Evolutionary conservation across 176 grass and related monocot genomes (phyloP), one percentile per base, ranked within the genome.

Genomic region (Poa annua): DNA sequence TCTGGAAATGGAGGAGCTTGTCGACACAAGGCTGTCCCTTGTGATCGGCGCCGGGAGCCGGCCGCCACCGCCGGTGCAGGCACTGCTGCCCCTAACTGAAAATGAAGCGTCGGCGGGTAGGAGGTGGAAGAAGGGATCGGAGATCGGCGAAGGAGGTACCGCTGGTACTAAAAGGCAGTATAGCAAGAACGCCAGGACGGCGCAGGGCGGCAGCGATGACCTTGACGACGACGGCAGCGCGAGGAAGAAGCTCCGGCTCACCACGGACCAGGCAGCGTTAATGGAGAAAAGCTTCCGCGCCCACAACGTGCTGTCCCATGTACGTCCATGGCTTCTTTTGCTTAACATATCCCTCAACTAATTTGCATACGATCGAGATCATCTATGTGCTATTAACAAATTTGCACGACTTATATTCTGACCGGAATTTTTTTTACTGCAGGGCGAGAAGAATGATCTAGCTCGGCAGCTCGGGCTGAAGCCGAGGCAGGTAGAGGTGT

Each of bases 191-290:
- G 12, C 20, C 2, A 82, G 50, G 54, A 50, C 45, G 8, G 13
- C 16, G 69, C 41, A 56, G 13, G 21, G 15, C 5, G 11, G 21
- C 21, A 48, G 69, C 41, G 24, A 53, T 24, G 55, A n/a, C n/a
- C n/a, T 1, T 47, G 53, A 32, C 20, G 47, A 59, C 17, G 75
- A 64, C 17, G 67, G n/a, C 5, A 75, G 71, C 2, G 19, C 47
- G 38, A 89, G 84, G 81, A 92, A 92, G 87, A 92, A 92, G 84
- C 87, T 92, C 48, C 81, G 66, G 84, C 87, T 92, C 17, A 92
- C 71, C 17, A 6, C 9, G 1, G 72, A 42, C 59, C 91, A 92
- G 81, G 71, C 81, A 0, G 48, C 81, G 71, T 4, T 87, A 33
- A 33, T 92, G 5, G 91, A 92, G 77, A 71, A 87, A 33, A 84